Evolutionary conservation across 2,329 filamentous ascomycete genomes (phyloP), one percentile per base, ranked within the genome.

Genomic region (Colletotrichum musicola): DNA sequence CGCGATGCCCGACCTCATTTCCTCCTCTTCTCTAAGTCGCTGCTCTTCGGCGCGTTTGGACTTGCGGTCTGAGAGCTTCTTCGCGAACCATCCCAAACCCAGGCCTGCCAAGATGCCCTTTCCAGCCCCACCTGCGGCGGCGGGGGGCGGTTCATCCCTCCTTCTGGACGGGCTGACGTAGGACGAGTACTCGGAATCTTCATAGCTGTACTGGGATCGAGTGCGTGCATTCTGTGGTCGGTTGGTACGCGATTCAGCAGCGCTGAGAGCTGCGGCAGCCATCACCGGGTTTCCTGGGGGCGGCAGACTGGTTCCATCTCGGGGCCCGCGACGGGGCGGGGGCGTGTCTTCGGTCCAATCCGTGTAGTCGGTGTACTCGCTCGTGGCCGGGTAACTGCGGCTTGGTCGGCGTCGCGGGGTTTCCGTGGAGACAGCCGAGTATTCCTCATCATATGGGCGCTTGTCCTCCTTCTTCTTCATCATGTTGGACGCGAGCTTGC

Each of bases 31-130:
- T 40, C 75, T 62, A 4, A 80, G 44, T 7, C 82, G 79, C 46
- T 85, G 81, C 35, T 84, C 84, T 57, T 84, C 86, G 68, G 86
- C 85, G 61, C 81, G 80, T 69, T 75, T 82, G 68, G 81, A 76
- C 58, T 81, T 81, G 73, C 89, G 80, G 77, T 89, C 84, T 72
- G 86, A 88, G 77, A 92, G 85, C 76, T 88, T 88, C 80, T 87
- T 90, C 6, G 88, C 87, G 55, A 94, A 81, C 82, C 91, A 92
- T 9, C 91, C 92, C 40, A 92, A 82, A 2, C 91, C 91, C 27
- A 93, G 79, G 2, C 90, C 84, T 9, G 87, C 89, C 57, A 90
- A 75, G 14, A 89, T 73, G 1, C 87, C 87, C 72, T 91, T 88
- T 22, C 84, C 85, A n/a, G 84, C 78, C 1, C 84, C 84, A 70